Conservation (phyloP, 2,329 filamentous ascomycete species). For the Fusarium armeniacum region DNA sequence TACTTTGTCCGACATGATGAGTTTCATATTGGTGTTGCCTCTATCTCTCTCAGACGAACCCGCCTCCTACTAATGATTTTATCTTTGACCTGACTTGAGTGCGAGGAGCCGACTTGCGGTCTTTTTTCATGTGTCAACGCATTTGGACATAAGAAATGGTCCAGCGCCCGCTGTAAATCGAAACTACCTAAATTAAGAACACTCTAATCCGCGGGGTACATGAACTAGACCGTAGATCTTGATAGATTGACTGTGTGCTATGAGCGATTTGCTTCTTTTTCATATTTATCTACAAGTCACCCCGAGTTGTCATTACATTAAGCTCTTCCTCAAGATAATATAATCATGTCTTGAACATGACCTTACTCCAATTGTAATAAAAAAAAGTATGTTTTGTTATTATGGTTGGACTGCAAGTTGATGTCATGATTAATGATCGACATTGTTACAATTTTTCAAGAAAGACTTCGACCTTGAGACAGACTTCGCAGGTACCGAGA, state of each 20-base stretch:
- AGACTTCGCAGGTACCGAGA: slow-evolving; percentile 3
- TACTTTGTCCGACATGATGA: slow-evolving; percentile 10
- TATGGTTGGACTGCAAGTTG: slow-evolving; percentile 6
- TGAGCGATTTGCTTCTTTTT: slow-evolving; percentile 16
- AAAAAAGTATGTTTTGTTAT: neutral
- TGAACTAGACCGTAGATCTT: slow-evolving; percentile 44
- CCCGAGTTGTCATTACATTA: neutral
- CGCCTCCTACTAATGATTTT: neutral
- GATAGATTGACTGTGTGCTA: slow-evolving; percentile 5
- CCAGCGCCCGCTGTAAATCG: slow-evolving; percentile 43
- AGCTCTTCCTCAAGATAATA: neutral
- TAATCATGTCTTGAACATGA: neutral
- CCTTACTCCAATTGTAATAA: neutral
- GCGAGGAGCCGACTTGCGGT: neutral
- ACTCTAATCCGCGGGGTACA: slow-evolving; percentile 48
- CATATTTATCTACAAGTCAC: neutral
- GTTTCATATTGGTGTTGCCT: slow-evolving; percentile 8
- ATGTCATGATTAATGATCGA: slow-evolving; percentile 27
- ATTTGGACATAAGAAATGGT: slow-evolving; percentile 48
- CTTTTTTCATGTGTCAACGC: slow-evolving; percentile 49
- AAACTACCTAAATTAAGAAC: slow-evolving; percentile 23
- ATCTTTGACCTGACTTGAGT: neutral
- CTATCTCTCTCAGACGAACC: neutral
- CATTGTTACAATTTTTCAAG: slow-evolving; percentile 10
- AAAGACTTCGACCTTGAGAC: slow-evolving; percentile 28